Percentiles rank a stretch among this genome's conserved stretches.
These are phyloP conservation scores for Boechera retrofracta DNA, from an alignment of 345 rosid species.

Conservation along the genomic window DNA sequence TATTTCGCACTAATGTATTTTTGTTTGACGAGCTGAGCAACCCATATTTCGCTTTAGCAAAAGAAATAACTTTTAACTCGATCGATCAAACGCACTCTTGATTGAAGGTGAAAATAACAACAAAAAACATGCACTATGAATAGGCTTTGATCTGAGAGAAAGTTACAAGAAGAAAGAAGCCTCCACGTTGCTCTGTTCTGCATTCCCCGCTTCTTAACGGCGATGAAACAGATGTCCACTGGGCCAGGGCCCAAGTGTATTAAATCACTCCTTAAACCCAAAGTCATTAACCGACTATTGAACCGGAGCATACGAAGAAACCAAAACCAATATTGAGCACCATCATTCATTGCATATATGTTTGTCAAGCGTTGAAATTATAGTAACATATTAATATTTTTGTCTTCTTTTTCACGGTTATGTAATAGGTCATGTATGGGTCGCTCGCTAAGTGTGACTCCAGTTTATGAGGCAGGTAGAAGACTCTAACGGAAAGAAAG, in stretches of 20 bases:
- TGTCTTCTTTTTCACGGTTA: no score
- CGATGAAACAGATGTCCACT: neutral
- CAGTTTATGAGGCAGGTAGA: no score
- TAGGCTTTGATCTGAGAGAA: neutral
- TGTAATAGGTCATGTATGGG: no score
- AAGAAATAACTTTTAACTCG: neutral
- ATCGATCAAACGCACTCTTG: neutral
- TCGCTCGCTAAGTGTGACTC: no score
- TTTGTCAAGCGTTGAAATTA: no score
- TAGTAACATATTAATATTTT: no score
- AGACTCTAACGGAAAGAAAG: no score
- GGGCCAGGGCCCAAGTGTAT: neutral
- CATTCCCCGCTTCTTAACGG: neutral
- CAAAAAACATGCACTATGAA: neutral
- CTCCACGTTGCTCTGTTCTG: neutral
- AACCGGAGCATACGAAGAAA: no score
- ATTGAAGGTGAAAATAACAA: neutral
- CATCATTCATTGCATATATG: no score
- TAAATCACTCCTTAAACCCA: neutral
- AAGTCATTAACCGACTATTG: no score
- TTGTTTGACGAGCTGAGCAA: neutral
- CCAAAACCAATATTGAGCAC: no score
- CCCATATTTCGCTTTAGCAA: neutral
- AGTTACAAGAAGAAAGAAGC: neutral
- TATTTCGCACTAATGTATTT: conserved; percentile 7